phyloP scores from a whole-genome alignment of 1,284 basidiomycete genomes.

The Ceratobasidium sp. region DNA sequence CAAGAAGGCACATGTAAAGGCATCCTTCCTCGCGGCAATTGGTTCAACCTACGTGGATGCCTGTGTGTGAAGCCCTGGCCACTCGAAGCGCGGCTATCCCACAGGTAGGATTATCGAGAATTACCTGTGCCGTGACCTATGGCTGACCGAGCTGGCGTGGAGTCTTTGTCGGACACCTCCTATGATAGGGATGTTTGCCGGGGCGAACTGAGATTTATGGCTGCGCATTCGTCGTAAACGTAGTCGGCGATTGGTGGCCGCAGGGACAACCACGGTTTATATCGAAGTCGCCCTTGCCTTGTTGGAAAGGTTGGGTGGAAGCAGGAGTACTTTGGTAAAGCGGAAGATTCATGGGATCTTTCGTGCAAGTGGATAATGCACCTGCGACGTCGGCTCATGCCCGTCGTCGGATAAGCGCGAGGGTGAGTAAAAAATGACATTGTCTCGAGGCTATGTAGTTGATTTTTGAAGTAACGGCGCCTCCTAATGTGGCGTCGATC shows the following conservation, averaged over 20 bases:
- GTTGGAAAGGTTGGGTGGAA: background rate
- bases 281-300: background rate
- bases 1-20: no score
- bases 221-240: background rate
- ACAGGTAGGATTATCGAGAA: no score
- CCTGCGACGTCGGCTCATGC: background rate
- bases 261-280: background rate
- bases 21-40: no score
- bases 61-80: no score
- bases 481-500: no score
- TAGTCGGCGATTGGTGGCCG: background rate
- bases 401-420: background rate
- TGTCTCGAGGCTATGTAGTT: background rate
- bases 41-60: no score
- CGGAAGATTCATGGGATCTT: background rate
- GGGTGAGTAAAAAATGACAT: background rate
- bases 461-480: no score
- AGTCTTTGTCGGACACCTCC: background rate
- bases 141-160: background rate
- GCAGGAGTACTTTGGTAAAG: background rate
- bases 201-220: background rate
- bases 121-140: background rate
- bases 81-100: no score
- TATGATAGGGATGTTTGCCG: conserved; percentile 2
- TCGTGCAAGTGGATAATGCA: background rate